Conservation (phyloP, 768 basidiomycete species). For the Baorangia bicolor region DNA sequence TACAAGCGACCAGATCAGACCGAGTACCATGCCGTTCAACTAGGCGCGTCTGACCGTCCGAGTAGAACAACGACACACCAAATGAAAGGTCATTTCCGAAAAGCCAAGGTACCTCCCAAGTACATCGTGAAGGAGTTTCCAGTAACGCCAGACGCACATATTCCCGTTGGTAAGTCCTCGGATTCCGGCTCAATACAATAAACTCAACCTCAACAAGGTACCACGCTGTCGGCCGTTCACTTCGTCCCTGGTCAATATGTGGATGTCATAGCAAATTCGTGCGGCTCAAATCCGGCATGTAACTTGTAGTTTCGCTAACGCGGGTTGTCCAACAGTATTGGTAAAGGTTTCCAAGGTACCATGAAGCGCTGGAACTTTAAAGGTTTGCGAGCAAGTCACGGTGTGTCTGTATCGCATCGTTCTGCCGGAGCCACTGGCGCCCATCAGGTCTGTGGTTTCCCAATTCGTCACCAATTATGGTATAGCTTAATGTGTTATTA, state of each 20-base stretch:
- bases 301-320: slow-evolving; percentile 5
- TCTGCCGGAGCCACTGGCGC: slow-evolving; percentile 91
- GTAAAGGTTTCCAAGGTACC: slow-evolving; percentile 94
- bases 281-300: slow-evolving; percentile 27
- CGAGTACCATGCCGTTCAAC: slow-evolving; percentile 89
- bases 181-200: not conserved
- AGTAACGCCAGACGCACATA: slow-evolving; percentile 83
- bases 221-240: slow-evolving; percentile 85
- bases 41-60: slow-evolving; percentile 78
- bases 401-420: slow-evolving; percentile 94
- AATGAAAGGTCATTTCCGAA: slow-evolving; percentile 89
- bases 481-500: slow-evolving; percentile 6
- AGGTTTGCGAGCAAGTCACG: slow-evolving; percentile 90
- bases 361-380: slow-evolving; percentile 98
- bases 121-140: slow-evolving; percentile 84
- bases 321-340: slow-evolving; percentile 58
- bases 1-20: slow-evolving; percentile 63
- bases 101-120: slow-evolving; percentile 80
- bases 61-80: slow-evolving; percentile 70
- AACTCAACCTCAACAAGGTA: slow-evolving; percentile 49
- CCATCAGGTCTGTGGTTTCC: slow-evolving; percentile 67
- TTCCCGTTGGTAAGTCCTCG: slow-evolving; percentile 72
- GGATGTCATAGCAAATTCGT: slow-evolving; percentile 91
- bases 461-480: not conserved
- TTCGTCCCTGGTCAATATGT: slow-evolving; percentile 98